A percentile compares a stretch with the other conserved stretches of the same genome.
Evolutionary conservation across 495 filamentous ascomycete genomes (phyloP).

Genomic region (Penicillium herquei): DNA sequence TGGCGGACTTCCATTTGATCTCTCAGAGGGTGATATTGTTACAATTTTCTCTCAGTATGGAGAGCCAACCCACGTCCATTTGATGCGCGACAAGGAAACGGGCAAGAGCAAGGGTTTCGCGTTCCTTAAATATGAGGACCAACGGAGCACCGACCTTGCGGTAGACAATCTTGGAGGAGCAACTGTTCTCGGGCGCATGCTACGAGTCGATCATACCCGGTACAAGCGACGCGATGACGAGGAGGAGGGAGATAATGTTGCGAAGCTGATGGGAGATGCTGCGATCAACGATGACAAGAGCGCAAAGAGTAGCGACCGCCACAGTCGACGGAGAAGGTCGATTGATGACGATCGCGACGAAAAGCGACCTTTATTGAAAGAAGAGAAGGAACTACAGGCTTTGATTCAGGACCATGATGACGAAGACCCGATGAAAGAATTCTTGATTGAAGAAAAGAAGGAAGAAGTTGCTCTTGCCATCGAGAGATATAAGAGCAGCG

Average conservation of each 20-base stretch:
- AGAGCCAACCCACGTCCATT: conserved; percentile 86
- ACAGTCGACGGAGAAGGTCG: conserved; percentile 44
- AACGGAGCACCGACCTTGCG: conserved; percentile 90
- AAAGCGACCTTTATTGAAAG: conserved; percentile 52
- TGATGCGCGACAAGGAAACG: conserved; percentile 91
- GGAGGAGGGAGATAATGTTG: conserved; percentile 61
- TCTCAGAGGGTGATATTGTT: conserved; percentile 93
- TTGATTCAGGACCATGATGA: conserved; percentile 82
- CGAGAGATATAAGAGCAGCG: conserved; percentile 48
- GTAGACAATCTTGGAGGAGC: conserved; percentile 94
- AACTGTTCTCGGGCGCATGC: conserved; percentile 71
- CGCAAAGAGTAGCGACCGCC: conserved; percentile 31
- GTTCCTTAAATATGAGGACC: conserved; percentile 97
- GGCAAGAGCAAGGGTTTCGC: conserved; percentile 92
- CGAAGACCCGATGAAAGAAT: conserved; percentile 96
- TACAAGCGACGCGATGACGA: conserved; percentile 90
- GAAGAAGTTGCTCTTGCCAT: conserved; percentile 76
- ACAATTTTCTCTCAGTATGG: conserved; percentile 98
- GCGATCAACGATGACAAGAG: conserved; percentile 24
- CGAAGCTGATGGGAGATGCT: conserved; percentile 36
- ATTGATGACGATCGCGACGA: conserved; percentile 35
- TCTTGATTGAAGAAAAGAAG: conserved; percentile 82
- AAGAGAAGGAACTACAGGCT: conserved; percentile 74
- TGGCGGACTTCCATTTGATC: conserved; percentile 88
- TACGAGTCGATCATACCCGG: conserved; percentile 88